phyloP scores from a whole-genome alignment of 192 early-diverging fungal species.

The Coemansia brasiliensis region DNA sequence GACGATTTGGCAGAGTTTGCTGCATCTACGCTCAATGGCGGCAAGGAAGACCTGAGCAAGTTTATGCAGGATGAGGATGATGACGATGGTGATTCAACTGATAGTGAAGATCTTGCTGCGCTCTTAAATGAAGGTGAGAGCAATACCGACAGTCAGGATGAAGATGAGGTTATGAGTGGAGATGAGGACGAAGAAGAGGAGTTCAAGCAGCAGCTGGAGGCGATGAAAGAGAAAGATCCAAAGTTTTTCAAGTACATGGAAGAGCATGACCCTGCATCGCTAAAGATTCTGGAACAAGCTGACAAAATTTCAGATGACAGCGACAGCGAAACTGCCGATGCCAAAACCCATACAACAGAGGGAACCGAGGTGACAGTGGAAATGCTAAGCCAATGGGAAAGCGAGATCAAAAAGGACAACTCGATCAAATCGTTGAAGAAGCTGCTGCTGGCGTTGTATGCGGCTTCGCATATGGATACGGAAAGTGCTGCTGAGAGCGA shows the following conservation, averaged over 20 bases:
- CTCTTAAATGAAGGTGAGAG: slow-evolving; percentile 19
- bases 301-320: slow-evolving; percentile 35
- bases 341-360: slow-evolving; percentile 41
- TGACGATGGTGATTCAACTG: slow-evolving; percentile 1
- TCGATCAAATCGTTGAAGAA: slow-evolving; percentile 70
- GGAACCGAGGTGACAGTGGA: slow-evolving; percentile 63
- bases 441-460: slow-evolving; percentile 81
- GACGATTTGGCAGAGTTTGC: slow-evolving; percentile 52
- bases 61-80: slow-evolving; percentile 32
- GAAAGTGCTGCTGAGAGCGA: slow-evolving; percentile 56
- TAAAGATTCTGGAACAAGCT: slow-evolving; percentile 72
- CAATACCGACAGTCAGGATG: slow-evolving; percentile 18
- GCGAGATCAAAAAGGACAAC: slow-evolving; percentile 58
- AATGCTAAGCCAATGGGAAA: slow-evolving; percentile 76
- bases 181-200: slow-evolving; percentile 64
- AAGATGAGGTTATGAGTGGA: slow-evolving; percentile 17
- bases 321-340: slow-evolving; percentile 20
- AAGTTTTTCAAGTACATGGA: slow-evolving; percentile 90
- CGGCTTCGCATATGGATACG: slow-evolving; percentile 75
- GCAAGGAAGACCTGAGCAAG: slow-evolving; percentile 34
- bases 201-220: slow-evolving; percentile 82
- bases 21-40: slow-evolving; percentile 34
- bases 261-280: slow-evolving; percentile 80
- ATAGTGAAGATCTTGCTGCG: slow-evolving; percentile 11
- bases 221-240: slow-evolving; percentile 83